phyloP scores from a whole-genome alignment of 2,329 filamentous ascomycete species.

The Apiospora koreana region DNA sequence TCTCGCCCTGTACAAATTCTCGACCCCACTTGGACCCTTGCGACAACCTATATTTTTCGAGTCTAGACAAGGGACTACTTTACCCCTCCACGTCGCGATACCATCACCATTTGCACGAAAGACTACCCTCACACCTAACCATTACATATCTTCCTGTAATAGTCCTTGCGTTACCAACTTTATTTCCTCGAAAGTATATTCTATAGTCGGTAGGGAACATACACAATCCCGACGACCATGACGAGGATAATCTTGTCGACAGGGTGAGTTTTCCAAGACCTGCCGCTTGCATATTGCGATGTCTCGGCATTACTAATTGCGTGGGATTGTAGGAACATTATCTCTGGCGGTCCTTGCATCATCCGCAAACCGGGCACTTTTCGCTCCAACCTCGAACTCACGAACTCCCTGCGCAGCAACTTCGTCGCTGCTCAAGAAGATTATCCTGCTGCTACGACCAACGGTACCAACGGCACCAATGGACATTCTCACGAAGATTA shows the following conservation, averaged over 20 bases:
- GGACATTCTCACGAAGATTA: conserved; percentile 16
- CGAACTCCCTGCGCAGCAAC: conserved; percentile 83
- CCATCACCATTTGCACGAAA: not conserved
- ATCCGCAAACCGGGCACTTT: conserved; percentile 75
- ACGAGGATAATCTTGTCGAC: conserved; percentile 86
- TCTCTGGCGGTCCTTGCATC: conserved; percentile 80
- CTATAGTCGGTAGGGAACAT: not conserved
- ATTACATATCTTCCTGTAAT: not conserved
- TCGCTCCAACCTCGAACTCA: conserved; percentile 91
- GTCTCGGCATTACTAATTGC: conserved; percentile 25
- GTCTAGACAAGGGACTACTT: not conserved
- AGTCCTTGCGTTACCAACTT: not conserved
- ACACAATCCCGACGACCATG: conserved; percentile 37
- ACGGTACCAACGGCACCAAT: conserved; percentile 28
- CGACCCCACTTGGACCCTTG: conserved; percentile 8
- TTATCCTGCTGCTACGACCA: conserved; percentile 39
- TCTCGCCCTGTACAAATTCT: not conserved
- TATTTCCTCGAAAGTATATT: not conserved
- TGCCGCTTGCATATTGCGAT: conserved; percentile 8
- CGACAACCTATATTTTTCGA: not conserved
- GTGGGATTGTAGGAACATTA: conserved; percentile 65
- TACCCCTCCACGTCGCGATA: conserved; percentile 9
- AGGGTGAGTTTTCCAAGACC: conserved; percentile 59
- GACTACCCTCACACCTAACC: not conserved
- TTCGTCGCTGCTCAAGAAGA: conserved; percentile 74